A percentile compares a stretch with the other conserved stretches of the same genome.
These are phyloP conservation scores for Sphagnum contortum DNA, from an alignment of 225 moss, liverwort and hornwort species.

Conservation along the genomic window DNA sequence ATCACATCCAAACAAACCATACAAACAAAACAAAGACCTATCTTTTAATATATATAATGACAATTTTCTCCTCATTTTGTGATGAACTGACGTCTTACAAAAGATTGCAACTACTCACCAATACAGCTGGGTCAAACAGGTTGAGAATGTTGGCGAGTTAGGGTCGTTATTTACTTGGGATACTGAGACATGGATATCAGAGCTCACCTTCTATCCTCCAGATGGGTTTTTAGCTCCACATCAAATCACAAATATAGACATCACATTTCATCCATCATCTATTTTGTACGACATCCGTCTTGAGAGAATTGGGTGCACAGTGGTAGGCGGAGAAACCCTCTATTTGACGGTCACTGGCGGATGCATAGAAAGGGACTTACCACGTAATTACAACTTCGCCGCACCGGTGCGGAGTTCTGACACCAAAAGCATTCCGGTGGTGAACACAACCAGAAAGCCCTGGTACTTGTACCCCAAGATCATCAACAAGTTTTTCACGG, in stretches of 20 bases:
- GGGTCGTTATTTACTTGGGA: slow-evolving; percentile 88
- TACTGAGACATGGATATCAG: slow-evolving; percentile 38
- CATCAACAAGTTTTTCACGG: slow-evolving; percentile 47
- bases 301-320: slow-evolving; percentile 62
- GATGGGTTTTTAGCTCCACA: slow-evolving; percentile 76
- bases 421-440: slow-evolving; percentile 43
- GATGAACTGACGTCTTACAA: no score
- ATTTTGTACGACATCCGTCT: slow-evolving; percentile 46
- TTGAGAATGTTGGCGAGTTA: slow-evolving; percentile 87
- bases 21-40: no score
- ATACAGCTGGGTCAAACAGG: slow-evolving; percentile 17
- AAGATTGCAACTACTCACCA: no score
- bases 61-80: no score
- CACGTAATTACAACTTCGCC: slow-evolving; percentile 34
- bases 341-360: slow-evolving; percentile 59
- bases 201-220: slow-evolving; percentile 60
- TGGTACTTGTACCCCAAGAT: slow-evolving; percentile 69
- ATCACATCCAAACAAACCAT: no score
- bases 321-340: slow-evolving; percentile 58
- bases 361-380: slow-evolving; percentile 60
- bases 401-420: slow-evolving; percentile 59
- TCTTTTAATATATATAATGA: no score
- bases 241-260: slow-evolving; percentile 60
- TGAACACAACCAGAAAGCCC: slow-evolving; percentile 39
- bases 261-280: slow-evolving; percentile 71